Percentiles rank a stretch among this genome's conserved stretches.
These are phyloP conservation scores for Stemphylium beticola DNA, from an alignment of 2,329 filamentous ascomycete species.

Conservation along the genomic window DNA sequence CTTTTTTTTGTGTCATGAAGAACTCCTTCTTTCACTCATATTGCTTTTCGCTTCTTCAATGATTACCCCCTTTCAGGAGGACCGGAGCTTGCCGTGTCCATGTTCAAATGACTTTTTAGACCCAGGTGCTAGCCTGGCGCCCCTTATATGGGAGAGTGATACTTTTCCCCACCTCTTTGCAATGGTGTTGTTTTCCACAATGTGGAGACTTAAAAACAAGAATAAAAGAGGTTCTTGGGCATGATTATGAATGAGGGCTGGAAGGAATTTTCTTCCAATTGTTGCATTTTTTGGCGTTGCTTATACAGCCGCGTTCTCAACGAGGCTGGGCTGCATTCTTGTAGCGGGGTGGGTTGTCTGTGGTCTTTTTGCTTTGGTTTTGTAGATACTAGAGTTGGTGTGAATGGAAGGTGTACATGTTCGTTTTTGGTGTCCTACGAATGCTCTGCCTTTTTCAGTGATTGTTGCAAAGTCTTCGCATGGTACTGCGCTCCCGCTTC, in stretches of 20 bases:
- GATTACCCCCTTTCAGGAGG: slow-evolving; percentile 43
- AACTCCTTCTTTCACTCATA: slow-evolving; percentile 4
- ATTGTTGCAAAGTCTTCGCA: not conserved
- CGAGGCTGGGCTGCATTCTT: not conserved
- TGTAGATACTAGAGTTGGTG: not conserved
- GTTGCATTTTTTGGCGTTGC: no score
- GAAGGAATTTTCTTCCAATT: no score
- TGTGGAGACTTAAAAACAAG: not conserved
- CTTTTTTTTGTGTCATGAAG: not conserved
- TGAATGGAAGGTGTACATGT: not conserved
- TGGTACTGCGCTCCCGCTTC: no score
- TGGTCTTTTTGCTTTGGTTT: not conserved
- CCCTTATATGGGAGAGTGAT: not conserved
- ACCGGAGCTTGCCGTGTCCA: slow-evolving; percentile 41
- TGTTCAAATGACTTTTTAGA: slow-evolving; percentile 35
- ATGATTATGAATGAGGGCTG: no score
- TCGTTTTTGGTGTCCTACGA: not conserved
- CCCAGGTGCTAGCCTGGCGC: slow-evolving; percentile 38
- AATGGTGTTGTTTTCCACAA: not conserved
- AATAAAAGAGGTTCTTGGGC: not conserved
- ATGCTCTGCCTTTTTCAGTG: not conserved
- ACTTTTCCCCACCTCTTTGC: not conserved
- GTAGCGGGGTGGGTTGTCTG: no score
- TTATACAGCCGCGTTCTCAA: no score
- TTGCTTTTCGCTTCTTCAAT: slow-evolving; percentile 33